These are phyloP conservation scores for Trichoderma orchidacearum DNA, from an alignment of 495 filamentous ascomycete genomes.

Conservation along the genomic window DNA sequence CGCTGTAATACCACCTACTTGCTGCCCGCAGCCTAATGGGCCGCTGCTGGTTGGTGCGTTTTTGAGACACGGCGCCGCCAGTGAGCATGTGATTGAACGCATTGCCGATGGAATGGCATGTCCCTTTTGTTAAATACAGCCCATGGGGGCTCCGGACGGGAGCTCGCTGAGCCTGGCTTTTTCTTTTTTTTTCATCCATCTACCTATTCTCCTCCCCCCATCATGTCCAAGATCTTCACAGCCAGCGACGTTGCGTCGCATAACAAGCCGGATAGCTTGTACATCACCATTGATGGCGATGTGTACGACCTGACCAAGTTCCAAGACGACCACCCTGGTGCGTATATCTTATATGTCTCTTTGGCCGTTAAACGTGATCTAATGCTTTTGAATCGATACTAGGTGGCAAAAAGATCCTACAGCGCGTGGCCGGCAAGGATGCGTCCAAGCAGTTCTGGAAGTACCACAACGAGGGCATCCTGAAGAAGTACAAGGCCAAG, in stretches of 20 bases:
- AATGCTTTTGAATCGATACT: not conserved
- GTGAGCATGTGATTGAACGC: not conserved
- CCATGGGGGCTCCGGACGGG: not conserved
- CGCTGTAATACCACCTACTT: no score
- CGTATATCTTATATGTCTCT: constrained; percentile 7
- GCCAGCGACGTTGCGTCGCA: constrained; percentile 79
- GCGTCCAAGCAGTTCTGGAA: constrained; percentile 99
- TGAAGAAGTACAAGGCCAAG: constrained; percentile 87
- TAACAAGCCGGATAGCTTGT: constrained; percentile 73
- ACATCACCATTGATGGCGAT: constrained; percentile 86
- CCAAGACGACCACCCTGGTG: constrained; percentile 84
- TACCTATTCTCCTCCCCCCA: constrained; percentile 9
- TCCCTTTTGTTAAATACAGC: not conserved
- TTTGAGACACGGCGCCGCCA: not conserved
- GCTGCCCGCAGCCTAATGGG: no score
- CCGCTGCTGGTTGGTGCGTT: not conserved
- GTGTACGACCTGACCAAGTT: constrained; percentile 95
- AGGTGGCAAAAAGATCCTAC: constrained; percentile 97
- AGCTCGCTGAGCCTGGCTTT: not conserved
- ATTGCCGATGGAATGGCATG: not conserved
- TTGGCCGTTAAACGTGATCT: not conserved
- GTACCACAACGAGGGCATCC: constrained; percentile 85
- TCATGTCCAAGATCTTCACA: constrained; percentile 80
- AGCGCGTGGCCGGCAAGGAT: constrained; percentile 88
- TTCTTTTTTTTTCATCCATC: not conserved